These are phyloP conservation scores for Aspergillus nidulans DNA, from an alignment of 495 filamentous ascomycete genomes.

Conservation along the genomic window DNA sequence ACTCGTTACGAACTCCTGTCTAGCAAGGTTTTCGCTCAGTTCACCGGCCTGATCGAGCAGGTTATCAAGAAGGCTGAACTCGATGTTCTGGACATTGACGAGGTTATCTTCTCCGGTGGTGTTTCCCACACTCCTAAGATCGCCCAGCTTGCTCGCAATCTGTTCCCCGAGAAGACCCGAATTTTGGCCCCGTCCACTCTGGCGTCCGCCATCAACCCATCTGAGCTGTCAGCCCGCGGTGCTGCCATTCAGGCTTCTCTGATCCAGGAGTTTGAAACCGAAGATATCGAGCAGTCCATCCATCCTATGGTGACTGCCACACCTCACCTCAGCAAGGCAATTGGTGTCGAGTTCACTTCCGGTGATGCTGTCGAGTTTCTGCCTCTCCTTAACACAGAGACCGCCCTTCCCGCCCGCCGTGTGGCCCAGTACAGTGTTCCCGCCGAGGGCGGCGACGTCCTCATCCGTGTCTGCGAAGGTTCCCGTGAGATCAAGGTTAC, in stretches of 20 bases:
- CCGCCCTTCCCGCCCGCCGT: constrained; percentile 82
- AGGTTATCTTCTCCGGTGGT: constrained; percentile 87
- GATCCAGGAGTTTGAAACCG: constrained; percentile 84
- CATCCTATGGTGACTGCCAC: constrained; percentile 94
- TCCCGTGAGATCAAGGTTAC: constrained; percentile 83
- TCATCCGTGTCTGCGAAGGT: constrained; percentile 84
- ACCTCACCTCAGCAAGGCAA: constrained; percentile 79
- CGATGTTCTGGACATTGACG: constrained; percentile 88
- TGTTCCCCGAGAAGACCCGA: constrained; percentile 76
- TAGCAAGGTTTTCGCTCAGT: constrained; percentile 75
- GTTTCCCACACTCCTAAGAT: constrained; percentile 92
- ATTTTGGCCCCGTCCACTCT: constrained; percentile 80
- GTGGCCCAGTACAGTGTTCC: constrained; percentile 70
- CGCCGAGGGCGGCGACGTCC: constrained; percentile 75
- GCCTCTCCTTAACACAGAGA: constrained; percentile 75
- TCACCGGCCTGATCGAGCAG: constrained; percentile 77
- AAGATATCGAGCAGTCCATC: constrained; percentile 92
- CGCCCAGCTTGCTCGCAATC: constrained; percentile 63
- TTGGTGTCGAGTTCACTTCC: constrained; percentile 77
- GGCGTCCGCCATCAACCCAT: constrained; percentile 80
- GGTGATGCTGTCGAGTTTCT: constrained; percentile 63
- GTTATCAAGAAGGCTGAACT: constrained; percentile 88
- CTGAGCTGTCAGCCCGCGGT: constrained; percentile 80
- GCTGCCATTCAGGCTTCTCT: constrained; percentile 93
- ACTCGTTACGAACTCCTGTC: constrained; percentile 89